Evolutionary conservation across 257 asterid species (phyloP).

Genomic region (Marsdenia floribunda): DNA sequence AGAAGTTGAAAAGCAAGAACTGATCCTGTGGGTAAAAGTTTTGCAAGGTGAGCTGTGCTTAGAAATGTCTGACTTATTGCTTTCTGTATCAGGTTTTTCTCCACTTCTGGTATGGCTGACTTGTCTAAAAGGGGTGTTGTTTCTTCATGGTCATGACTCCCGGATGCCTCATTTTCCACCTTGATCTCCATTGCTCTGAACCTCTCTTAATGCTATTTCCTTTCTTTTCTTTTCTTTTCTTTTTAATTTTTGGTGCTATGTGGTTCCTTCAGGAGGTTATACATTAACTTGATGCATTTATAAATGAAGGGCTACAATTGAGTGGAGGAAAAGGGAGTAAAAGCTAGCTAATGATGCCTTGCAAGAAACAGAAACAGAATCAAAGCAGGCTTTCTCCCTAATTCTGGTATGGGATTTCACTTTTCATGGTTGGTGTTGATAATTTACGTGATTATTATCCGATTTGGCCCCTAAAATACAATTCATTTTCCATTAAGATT

Average conservation of each 20-base stretch:
- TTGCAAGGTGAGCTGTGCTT: conserved; percentile 85
- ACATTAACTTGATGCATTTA: conserved; percentile 24
- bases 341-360: conserved; percentile 33
- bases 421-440: conserved; percentile 17
- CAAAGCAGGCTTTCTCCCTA: conserved; percentile 16
- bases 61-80: conserved; percentile 91
- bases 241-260: background rate
- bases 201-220: background rate
- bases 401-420: conserved; percentile 15
- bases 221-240: too few relatives aligned
- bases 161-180: conserved; percentile 34
- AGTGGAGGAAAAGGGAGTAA: conserved; percentile 38
- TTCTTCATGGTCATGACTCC: conserved; percentile 28
- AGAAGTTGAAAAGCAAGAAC: conserved; percentile 78
- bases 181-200: conserved; percentile 43
- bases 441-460: background rate
- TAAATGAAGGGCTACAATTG: conserved; percentile 20
- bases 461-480: too few relatives aligned
- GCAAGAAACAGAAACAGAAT: conserved; percentile 49
- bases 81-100: conserved; percentile 60
- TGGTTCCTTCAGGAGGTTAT: background rate
- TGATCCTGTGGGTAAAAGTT: conserved; percentile 87
- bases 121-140: conserved; percentile 42
- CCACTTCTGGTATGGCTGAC: conserved; percentile 44
- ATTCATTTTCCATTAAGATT: too few relatives aligned